phyloP scores from a whole-genome alignment of 2,329 filamentous ascomycete species.

The Cladosporium cucumerinum region DNA sequence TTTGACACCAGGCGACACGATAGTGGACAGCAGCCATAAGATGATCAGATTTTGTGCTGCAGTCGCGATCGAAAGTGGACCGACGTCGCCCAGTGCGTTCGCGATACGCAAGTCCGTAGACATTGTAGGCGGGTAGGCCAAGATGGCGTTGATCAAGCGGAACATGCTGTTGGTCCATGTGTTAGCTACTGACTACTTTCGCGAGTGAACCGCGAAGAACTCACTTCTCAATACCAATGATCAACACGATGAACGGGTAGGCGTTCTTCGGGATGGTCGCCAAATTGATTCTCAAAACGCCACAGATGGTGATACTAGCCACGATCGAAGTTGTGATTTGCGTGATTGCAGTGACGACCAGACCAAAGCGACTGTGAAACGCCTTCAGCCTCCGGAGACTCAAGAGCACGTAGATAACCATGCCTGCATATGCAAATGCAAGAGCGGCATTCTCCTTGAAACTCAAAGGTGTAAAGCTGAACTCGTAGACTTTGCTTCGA shows the following conservation, averaged over 20 bases:
- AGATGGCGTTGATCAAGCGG: constrained; percentile 72
- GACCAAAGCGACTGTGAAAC: constrained; percentile 70
- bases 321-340: constrained; percentile 68
- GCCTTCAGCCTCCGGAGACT: constrained; percentile 68
- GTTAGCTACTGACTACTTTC: not conserved
- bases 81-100: constrained; percentile 69
- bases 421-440: constrained; percentile 62
- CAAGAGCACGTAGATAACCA: constrained; percentile 61
- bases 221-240: constrained; percentile 69
- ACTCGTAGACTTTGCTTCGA: constrained; percentile 67
- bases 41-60: constrained; percentile 67
- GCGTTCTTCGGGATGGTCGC: constrained; percentile 70
- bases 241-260: constrained; percentile 73
- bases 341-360: constrained; percentile 66
- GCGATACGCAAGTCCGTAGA: constrained; percentile 67
- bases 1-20: constrained; percentile 67
- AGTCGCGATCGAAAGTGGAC: constrained; percentile 65
- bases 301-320: constrained; percentile 77
- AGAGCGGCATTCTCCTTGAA: constrained; percentile 62
- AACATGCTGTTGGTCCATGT: constrained; percentile 46
- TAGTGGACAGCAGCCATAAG: constrained; percentile 60
- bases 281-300: constrained; percentile 70
- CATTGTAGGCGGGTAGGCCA: constrained; percentile 66
- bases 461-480: constrained; percentile 73
- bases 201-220: not conserved